Evolutionary conservation across 371 early-diverging fungal genomes (phyloP), one percentile per base, ranked within the genome.

Genomic region (Dentiscutata heterogama): DNA sequence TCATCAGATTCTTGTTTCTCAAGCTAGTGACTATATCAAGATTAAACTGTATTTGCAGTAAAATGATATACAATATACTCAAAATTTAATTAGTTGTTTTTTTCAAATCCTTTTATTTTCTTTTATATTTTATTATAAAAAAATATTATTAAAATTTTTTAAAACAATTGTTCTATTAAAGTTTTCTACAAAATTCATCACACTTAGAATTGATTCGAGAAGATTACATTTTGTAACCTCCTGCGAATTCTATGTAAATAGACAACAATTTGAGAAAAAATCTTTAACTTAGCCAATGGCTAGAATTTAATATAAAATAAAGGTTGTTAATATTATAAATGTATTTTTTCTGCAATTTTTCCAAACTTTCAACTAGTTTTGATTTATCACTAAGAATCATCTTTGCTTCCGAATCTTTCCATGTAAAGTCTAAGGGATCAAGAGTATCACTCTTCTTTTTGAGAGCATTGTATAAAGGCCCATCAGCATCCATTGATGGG

Each of bases 351-450:
- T 72, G 73, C 18, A 8, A 22, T 18, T 25, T 6, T 53, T 22
- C 31, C 22, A 72, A 54, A n/a, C 29, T 70, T 54, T 54, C 14
- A 7, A 72, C 73, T 27, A 72, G 25, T 5, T 14, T 6, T 18
- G 73, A 72, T 50, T 72, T 22, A n/a, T 72, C 53, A 18, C 73
- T 72, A 22, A 72, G 22, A 54, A 72, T 25, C 54, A 51, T 54
- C 20, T 51, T 72, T 5, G 54, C 73, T 27, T 72, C 51, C 25
- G 27, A 51, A 54, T 72, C 73, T 53, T 22, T 14, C 53, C 54
- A 72, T 39, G 73, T 22, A 72, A 72, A 51, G 29, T 54, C 29
- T 11, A 35, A 27, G 22, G 25, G 42, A 42, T 25, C n/a, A 22
- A 72, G 13, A 35, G 18, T n/a, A 27, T 72, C 50, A 11, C 10